Evolutionary conservation across 768 basidiomycete species (phyloP).

Genomic region (Sutorius australiensis): DNA sequence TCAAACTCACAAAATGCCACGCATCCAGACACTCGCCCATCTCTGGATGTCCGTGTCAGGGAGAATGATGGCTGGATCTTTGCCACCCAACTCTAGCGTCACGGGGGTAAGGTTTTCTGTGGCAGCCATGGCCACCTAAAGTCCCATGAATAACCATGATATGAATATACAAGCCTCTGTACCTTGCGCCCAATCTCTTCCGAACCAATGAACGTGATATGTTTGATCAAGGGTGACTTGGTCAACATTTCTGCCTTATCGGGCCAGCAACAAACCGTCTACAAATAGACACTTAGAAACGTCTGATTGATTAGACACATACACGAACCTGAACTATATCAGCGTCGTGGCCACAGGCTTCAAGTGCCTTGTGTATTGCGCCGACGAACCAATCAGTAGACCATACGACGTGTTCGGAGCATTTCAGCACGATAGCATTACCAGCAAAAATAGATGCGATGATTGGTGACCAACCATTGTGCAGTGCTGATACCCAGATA

Average conservation of each 20-base stretch:
- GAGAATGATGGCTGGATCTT: slow-evolving; percentile 90
- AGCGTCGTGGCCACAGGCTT: slow-evolving; percentile 77
- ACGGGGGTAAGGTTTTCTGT: slow-evolving; percentile 87
- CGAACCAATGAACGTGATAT: slow-evolving; percentile 93
- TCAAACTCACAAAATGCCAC: slow-evolving; percentile 81
- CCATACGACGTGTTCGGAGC: slow-evolving; percentile 91
- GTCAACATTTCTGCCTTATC: slow-evolving; percentile 83
- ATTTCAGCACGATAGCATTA: slow-evolving; percentile 87
- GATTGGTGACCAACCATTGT: slow-evolving; percentile 94
- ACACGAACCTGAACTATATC: slow-evolving; percentile 77
- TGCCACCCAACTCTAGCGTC: slow-evolving; percentile 90
- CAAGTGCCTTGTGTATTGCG: slow-evolving; percentile 72
- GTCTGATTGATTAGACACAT: not conserved
- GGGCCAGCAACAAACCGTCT: slow-evolving; percentile 86
- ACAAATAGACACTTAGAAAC: slow-evolving; percentile 8
- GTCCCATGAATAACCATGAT: not conserved
- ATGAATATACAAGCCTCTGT: slow-evolving; percentile 9
- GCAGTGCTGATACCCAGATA: slow-evolving; percentile 59
- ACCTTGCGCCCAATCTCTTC: slow-evolving; percentile 75
- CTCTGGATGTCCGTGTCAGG: slow-evolving; percentile 78
- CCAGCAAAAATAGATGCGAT: slow-evolving; percentile 88
- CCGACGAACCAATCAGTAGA: slow-evolving; percentile 80
- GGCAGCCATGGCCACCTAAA: slow-evolving; percentile 76
- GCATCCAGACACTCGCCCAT: slow-evolving; percentile 82
- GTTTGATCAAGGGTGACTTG: slow-evolving; percentile 72